Evolutionary conservation across 2,329 filamentous ascomycete genomes (phyloP).

Genomic region (Harringtonia aguacate): DNA sequence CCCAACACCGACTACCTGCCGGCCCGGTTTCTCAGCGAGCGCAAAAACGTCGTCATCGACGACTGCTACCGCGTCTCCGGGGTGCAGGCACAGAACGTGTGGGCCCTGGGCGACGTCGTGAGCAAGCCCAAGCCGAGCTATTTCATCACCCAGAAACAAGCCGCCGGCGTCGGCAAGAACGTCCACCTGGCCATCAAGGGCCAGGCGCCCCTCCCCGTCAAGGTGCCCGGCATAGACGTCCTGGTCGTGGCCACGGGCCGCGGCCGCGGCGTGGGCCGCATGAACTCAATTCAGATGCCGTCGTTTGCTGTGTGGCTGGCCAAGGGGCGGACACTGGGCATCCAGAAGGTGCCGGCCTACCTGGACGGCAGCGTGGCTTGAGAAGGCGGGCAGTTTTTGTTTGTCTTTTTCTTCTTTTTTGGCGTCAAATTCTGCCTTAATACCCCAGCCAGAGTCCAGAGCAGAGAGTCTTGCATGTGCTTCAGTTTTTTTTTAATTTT

Average conservation of each 20-base stretch:
- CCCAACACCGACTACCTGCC: conserved; percentile 46
- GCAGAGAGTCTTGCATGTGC: no score
- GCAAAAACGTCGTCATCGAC: conserved; percentile 38
- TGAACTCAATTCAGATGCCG: conserved; percentile 33
- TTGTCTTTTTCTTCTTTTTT: no score
- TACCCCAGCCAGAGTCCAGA: no score
- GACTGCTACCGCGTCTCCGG: conserved; percentile 37
- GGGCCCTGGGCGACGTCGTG: conserved; percentile 44
- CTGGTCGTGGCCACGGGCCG: conserved; percentile 38
- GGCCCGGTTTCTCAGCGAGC: conserved; percentile 28
- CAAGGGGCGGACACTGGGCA: conserved; percentile 40
- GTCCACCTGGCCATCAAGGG: conserved; percentile 35
- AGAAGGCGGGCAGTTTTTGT: conserved; percentile 2
- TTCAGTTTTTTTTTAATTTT: no score
- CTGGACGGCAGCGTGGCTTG: conserved; percentile 37
- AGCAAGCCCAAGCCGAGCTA: conserved; percentile 35
- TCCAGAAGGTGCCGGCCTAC: conserved; percentile 32
- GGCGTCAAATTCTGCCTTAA: no score
- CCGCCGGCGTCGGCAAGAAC: conserved; percentile 41
- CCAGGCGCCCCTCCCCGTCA: conserved; percentile 31
- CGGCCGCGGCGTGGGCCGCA: conserved; percentile 36
- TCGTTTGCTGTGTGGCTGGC: conserved; percentile 38
- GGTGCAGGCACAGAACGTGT: conserved; percentile 27
- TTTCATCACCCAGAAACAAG: conserved; percentile 38
- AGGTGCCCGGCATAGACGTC: conserved; percentile 36